A percentile compares a stretch with the other conserved stretches of the same genome.
Evolutionary conservation across 2,329 filamentous ascomycete genomes (phyloP).

Genomic region (Fusarium setosum): DNA sequence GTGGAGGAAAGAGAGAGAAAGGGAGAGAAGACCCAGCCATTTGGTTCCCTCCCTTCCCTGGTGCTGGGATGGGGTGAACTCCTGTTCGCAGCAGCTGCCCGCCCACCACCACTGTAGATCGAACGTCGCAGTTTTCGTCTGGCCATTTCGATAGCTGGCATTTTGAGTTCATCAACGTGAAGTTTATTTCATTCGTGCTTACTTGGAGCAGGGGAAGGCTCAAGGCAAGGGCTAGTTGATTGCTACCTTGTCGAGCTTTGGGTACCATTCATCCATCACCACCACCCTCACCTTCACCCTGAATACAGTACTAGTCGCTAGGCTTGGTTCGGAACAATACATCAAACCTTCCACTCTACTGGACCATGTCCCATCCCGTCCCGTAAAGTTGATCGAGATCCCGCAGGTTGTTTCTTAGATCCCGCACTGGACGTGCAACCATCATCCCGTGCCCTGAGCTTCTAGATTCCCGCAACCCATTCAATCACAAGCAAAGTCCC

Average conservation of each 20-base stretch:
- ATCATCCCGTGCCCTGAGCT: background rate
- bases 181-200: conserved; percentile 11
- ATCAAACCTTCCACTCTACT: conserved; percentile 3
- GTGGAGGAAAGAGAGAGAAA: no score
- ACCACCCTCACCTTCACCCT: background rate
- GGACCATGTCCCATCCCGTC: conserved; percentile 8
- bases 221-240: no score
- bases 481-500: background rate
- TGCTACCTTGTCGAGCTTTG: no score
- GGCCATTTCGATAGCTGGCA: background rate
- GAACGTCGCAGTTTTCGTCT: background rate
- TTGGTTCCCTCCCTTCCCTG: background rate
- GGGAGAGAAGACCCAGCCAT: no score
- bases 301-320: conserved; percentile 10
- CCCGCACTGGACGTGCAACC: background rate
- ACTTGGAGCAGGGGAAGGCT: background rate
- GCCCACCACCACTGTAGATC: background rate
- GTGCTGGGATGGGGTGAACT: background rate
- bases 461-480: background rate
- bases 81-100: background rate
- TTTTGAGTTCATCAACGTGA: conserved; percentile 6
- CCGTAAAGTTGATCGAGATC: background rate
- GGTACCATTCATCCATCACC: conserved; percentile 6
- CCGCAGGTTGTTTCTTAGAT: background rate
- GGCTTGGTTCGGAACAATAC: conserved; percentile 11